phyloP scores from a whole-genome alignment of 2,329 filamentous ascomycete genomes.

The Pseudocercospora crystallina region DNA sequence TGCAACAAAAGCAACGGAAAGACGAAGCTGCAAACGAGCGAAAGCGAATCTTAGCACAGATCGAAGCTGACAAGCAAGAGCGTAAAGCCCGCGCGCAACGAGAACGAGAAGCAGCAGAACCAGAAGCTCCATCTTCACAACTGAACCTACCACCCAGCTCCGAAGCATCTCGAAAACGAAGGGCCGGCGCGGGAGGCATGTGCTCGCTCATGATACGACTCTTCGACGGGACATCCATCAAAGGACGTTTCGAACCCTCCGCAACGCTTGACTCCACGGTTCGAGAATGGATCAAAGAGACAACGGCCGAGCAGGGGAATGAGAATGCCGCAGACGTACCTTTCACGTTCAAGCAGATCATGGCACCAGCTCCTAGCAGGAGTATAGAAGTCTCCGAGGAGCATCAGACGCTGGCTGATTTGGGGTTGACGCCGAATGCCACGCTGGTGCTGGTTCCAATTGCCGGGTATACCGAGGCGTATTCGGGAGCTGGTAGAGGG shows the following conservation, averaged over 20 bases:
- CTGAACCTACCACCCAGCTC: conserved; percentile 15
- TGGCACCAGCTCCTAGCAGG: conserved; percentile 74
- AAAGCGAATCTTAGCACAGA: conserved; percentile 68
- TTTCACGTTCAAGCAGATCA: conserved; percentile 81
- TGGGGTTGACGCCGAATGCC: conserved; percentile 74
- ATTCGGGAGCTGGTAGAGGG: conserved; percentile 41
- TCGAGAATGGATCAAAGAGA: conserved; percentile 71
- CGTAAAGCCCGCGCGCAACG: conserved; percentile 59
- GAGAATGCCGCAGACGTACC: conserved; percentile 46
- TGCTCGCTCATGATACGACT: conserved; percentile 70
- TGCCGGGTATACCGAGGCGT: conserved; percentile 60
- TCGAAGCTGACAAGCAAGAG: conserved; percentile 73
- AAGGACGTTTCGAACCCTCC: conserved; percentile 62
- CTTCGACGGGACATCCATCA: conserved; percentile 79
- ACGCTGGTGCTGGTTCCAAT: conserved; percentile 80
- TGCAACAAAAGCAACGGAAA: conserved; percentile 59
- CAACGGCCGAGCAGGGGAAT: conserved; percentile 38
- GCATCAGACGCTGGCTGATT: conserved; percentile 61
- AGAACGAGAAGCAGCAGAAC: conserved; percentile 13
- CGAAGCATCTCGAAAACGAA: conserved; percentile 19
- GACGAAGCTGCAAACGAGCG: conserved; percentile 67
- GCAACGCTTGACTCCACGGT: conserved; percentile 67
- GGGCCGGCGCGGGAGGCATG: conserved; percentile 22
- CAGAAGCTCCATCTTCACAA: conserved; percentile 15
- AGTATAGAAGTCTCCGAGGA: conserved; percentile 76